These are phyloP conservation scores for Hypoxylon sp. DNA, from an alignment of 2,329 filamentous ascomycete genomes.

Conservation along the genomic window DNA sequence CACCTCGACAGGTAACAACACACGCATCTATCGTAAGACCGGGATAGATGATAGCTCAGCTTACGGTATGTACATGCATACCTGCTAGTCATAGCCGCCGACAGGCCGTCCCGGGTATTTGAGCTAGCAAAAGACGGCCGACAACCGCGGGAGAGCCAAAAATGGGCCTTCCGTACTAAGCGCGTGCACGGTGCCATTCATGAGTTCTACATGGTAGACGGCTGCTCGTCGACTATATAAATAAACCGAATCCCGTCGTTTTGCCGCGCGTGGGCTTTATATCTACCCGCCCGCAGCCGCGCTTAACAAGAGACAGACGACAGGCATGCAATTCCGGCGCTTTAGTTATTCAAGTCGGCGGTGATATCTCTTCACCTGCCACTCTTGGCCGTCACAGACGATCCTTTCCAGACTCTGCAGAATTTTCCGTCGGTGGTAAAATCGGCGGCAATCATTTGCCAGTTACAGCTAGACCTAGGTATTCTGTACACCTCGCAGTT, in stretches of 20 bases:
- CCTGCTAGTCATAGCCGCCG: too few species aligned
- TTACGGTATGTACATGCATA: too few species aligned
- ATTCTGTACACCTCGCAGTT: constrained; percentile 4
- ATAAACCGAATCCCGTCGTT: constrained; percentile 1
- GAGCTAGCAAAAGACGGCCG: neutral
- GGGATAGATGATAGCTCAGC: too few species aligned
- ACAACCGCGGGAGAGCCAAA: constrained; percentile 1
- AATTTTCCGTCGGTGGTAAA: constrained; percentile 8
- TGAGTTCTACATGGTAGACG: neutral
- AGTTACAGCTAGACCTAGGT: constrained; percentile 7
- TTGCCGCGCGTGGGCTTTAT: constrained; percentile 14
- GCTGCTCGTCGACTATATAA: too few species aligned
- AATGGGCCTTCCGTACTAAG: constrained; percentile 11
- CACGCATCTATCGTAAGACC: neutral
- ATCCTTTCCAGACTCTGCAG: constrained; percentile 11
- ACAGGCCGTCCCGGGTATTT: too few species aligned
- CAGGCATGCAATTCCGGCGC: neutral
- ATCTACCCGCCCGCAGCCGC: constrained; percentile 1
- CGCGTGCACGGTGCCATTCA: constrained; percentile 1
- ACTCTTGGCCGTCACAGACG: neutral
- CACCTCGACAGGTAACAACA: neutral
- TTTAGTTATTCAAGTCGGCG: neutral
- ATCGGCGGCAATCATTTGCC: constrained; percentile 6
- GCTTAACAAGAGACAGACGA: too few species aligned
- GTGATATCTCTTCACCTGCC: too few species aligned